Evolutionary conservation across 1,139 yeast genomes (phyloP), one percentile per base, ranked within the genome.

Genomic region (Torulaspora pretoriensis): DNA sequence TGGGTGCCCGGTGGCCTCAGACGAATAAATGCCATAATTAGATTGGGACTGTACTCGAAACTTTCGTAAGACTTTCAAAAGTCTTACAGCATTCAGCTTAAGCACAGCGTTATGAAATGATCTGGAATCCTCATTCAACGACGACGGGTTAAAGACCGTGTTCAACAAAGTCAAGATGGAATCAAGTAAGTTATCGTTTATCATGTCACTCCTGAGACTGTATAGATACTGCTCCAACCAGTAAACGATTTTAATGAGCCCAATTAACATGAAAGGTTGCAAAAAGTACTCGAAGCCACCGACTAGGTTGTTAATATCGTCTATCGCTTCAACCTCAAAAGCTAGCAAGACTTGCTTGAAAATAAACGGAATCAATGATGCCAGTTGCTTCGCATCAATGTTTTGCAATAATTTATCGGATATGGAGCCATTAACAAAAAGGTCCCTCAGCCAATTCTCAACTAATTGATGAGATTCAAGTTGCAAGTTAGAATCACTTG

Each of bases 361-460:
- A 10, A 90, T 77, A 4, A 78, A 71, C 0, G 96, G 95, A 12
- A 88, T 75, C 36, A 90, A 63, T 33, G 74, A 73, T 48, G 84
- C 78, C 40, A 86, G 76, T 48, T 86, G 92, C 54, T 81, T 78
- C 19, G 84, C 76, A 14, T 81, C 72, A 2, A 87, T 78, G 4
- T 80, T 70, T 53, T 81, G 77, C 59, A 89, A 79, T 45, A 89
- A 68, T 28, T 84, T 90, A 63, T 90, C 97, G 0, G 95, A 81
- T 34, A 90, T 77, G 2, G 96, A 96, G 43, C 89, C 94, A 35
- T 87, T 78, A 49, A 87, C 90, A 65, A 86, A 89, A 38, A 90
- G 65, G 1, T 94, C 92, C 34, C 76, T 71, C 35, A 86, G 75
- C 97, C 97, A 90, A 33, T 80, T 84, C 38, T 78, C 78, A 26